These are phyloP conservation scores for Neolecta irregularis DNA, from an alignment of 1,139 yeast species.

Conservation along the genomic window DNA sequence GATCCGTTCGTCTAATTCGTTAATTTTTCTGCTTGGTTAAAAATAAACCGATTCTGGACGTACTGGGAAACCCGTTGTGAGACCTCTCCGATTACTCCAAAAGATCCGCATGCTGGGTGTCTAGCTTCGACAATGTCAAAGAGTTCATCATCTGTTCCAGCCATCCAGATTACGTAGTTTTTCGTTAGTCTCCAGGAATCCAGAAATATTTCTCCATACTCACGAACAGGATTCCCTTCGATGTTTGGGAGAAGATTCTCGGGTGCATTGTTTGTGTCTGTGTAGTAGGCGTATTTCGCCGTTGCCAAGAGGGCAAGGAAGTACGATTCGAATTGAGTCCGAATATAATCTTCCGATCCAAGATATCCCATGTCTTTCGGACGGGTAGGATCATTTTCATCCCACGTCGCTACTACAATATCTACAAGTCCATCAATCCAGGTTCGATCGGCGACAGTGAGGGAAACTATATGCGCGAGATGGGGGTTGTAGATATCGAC, in stretches of 20 bases:
- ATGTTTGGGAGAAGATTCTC: slow-evolving; percentile 18
- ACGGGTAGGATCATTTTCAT: slow-evolving; percentile 30
- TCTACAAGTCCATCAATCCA: slow-evolving; percentile 41
- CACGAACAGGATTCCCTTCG: slow-evolving; percentile 16
- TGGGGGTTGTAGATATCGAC: slow-evolving; percentile 34
- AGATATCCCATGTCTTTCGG: slow-evolving; percentile 31
- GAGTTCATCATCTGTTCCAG: slow-evolving; percentile 68
- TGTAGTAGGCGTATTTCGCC: slow-evolving; percentile 51
- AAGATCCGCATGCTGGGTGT: too few species aligned
- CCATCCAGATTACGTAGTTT: slow-evolving; percentile 56
- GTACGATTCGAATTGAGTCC: slow-evolving; percentile 83
- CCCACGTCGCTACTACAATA: slow-evolving; percentile 30
- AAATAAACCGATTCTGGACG: too few species aligned
- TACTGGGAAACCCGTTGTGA: too few species aligned
- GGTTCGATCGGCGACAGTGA: slow-evolving; percentile 54
- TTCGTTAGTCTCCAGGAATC: slow-evolving; percentile 49
- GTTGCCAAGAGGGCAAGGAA: slow-evolving; percentile 59
- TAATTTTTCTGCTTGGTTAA: too few species aligned
- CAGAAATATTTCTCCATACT: slow-evolving; percentile 37
- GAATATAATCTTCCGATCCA: slow-evolving; percentile 81
- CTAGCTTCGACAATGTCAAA: slow-evolving; percentile 76
- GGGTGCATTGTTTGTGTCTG: slow-evolving; percentile 28
- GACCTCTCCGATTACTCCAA: too few species aligned
- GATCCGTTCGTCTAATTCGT: too few species aligned
- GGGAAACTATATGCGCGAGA: slow-evolving; percentile 31